Base-by-base conservation (phyloP, 345 rosid genomes). In the Schrenkiella parvula region DNA sequence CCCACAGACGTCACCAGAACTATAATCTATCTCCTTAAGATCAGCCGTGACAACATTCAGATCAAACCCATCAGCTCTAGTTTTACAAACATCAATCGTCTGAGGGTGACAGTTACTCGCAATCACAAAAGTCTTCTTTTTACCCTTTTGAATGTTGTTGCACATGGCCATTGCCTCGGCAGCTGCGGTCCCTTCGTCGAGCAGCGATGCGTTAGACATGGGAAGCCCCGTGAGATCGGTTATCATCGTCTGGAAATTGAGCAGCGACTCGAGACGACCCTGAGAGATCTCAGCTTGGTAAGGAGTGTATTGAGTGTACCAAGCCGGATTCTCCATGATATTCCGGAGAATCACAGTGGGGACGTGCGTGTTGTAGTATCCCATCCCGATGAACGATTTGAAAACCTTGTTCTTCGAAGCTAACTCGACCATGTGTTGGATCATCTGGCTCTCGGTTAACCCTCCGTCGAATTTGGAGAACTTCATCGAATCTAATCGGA, bases 91-190 rank as follows among this genome's bases (percentile, higher is more conserved):
- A 74, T 95, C 99, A 65, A 92, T 92, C 14, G 99, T 95, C 71
- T 95, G 97, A 6, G 96, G 96, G 67, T 95, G 99, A 58, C 97
- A 92, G 73, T 88, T 91, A 65, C 58, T 87, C 21, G 96, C 90
- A 73, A 95, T 89, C 42, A 92, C 41, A 72, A 89, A 95, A 21
- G 97, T 92, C 81, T 92, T 95, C 87, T 88, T 95, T 85, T 91
- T 95, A 56, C 93, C 90, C 82, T 89, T 95, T 8, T 46, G 82
- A 18, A 95, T 92, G 53, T 88, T 87, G 79, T 95, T 95, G 79
- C 99, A 95, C 99, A 89, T 91, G 1, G 99, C 92, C 99, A 92
- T 92, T 5, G 99, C 99, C 84, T 95, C 99, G 1, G 99, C 99
- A 8, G 98, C 98, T 0, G 98, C 98, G 0, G 99, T 90, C 6